A percentile compares a stretch with the other conserved stretches of the same genome.
Evolutionary conservation across 2,329 filamentous ascomycete genomes (phyloP).

Genomic region (Aspergillus puulaauensis): DNA sequence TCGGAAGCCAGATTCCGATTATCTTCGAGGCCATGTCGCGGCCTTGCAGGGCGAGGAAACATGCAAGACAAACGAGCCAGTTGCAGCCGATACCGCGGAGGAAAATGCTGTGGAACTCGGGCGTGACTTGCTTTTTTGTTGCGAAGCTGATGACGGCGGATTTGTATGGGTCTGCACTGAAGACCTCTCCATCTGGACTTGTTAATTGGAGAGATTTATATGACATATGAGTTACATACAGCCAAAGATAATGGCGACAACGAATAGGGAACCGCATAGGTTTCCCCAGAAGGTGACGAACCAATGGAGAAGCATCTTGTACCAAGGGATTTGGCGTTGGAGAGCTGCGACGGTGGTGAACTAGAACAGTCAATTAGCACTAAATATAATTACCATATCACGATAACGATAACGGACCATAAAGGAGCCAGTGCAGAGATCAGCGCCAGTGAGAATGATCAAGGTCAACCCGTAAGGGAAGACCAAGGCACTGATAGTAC

Average conservation of each 20-base stretch:
- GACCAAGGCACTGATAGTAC: conserved; percentile 46
- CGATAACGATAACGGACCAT: conserved; percentile 34
- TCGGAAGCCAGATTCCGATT: conserved; percentile 57
- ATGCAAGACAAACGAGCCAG: conserved; percentile 58
- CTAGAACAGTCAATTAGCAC: conserved; percentile 19
- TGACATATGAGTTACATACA: conserved; percentile 32
- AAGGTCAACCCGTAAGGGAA: conserved; percentile 53
- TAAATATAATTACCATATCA: neutral
- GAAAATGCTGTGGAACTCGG: conserved; percentile 54
- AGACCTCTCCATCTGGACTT: conserved; percentile 46
- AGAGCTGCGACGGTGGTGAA: conserved; percentile 47
- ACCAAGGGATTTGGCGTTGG: conserved; percentile 40
- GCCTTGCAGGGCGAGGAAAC: conserved; percentile 46
- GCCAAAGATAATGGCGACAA: conserved; percentile 50
- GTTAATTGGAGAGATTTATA: neutral
- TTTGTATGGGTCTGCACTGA: conserved; percentile 46
- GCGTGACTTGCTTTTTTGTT: conserved; percentile 50
- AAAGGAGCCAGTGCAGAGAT: conserved; percentile 50
- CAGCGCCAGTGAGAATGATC: conserved; percentile 50
- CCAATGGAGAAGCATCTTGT: conserved; percentile 44
- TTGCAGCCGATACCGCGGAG: conserved; percentile 57
- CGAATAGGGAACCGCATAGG: conserved; percentile 49
- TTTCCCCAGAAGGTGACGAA: conserved; percentile 51
- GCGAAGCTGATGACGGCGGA: conserved; percentile 48
- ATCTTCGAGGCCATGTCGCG: conserved; percentile 56